These are phyloP conservation scores for Alternaria sp. DNA, from an alignment of 2,329 filamentous ascomycete genomes.

Conservation along the genomic window DNA sequence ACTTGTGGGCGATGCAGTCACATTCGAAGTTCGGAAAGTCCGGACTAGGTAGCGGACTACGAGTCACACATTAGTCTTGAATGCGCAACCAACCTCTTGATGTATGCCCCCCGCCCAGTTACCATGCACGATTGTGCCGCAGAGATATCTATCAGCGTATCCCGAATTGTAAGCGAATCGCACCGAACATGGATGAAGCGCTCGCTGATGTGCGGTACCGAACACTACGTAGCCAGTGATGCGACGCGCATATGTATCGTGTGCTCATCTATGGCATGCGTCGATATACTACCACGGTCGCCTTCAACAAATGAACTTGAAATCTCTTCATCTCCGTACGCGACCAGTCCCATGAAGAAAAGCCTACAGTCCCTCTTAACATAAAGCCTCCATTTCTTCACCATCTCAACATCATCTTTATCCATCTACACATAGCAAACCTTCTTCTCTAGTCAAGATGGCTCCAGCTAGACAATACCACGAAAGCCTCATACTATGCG, in stretches of 20 bases:
- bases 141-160: accelerated
- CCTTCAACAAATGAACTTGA: not conserved
- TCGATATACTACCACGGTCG: not conserved
- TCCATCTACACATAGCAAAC: not conserved
- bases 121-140: not conserved
- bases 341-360: not conserved
- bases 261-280: not conserved
- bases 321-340: not conserved
- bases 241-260: not conserved
- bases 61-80: not conserved
- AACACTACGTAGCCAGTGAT: not conserved
- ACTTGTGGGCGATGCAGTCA: accelerated
- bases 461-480: not conserved
- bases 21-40: not conserved
- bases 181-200: not conserved
- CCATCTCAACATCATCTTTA: not conserved
- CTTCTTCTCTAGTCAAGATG: not conserved
- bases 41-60: not conserved
- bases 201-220: not conserved
- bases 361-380: not conserved
- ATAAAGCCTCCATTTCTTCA: not conserved
- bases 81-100: not conserved
- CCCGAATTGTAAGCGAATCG: not conserved
- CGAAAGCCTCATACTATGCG: not conserved
- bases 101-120: not conserved